A percentile compares a stretch with the other conserved stretches of the same genome.
These are phyloP conservation scores for Isoetes engelmannii DNA, from an alignment of 83 land plant genomes.

Conservation along the genomic window DNA sequence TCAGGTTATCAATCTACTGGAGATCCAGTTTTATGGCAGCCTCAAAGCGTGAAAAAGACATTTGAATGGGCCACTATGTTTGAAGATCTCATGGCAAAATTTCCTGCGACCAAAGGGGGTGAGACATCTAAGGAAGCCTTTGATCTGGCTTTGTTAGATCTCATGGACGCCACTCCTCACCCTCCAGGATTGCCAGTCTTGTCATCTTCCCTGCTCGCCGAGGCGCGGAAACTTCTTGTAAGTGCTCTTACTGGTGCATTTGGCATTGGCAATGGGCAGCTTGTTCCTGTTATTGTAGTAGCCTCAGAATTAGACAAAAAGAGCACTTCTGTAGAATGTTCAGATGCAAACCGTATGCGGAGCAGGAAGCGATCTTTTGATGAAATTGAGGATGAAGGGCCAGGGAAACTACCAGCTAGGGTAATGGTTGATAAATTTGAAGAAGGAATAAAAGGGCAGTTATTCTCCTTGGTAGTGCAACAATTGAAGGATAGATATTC, in stretches of 20 bases:
- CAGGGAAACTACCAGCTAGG: not conserved
- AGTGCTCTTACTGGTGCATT: not conserved
- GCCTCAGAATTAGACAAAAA: not conserved
- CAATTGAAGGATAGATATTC: not conserved
- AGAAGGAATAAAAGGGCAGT: not conserved
- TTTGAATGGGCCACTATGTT: not conserved
- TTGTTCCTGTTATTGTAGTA: not conserved
- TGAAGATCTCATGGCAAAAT: not conserved
- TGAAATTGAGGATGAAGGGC: not conserved
- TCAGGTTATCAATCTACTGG: constrained; percentile 2
- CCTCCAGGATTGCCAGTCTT: constrained; percentile 3
- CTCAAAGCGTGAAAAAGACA: not conserved
- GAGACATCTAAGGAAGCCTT: not conserved
- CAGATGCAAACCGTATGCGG: not conserved
- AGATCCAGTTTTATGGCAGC: constrained; percentile 2
- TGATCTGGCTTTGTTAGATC: not conserved
- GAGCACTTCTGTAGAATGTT: not conserved
- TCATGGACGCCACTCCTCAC: constrained; percentile 7
- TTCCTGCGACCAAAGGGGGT: not conserved
- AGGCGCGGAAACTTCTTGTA: not conserved
- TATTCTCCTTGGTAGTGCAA: not conserved
- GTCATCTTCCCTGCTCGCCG: not conserved
- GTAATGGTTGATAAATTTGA: not conserved
- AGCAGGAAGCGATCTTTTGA: not conserved
- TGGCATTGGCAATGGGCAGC: constrained; percentile 5